Conservation (phyloP, 352 stramenopile species). For the Globisporangium echinulatum region DNA sequence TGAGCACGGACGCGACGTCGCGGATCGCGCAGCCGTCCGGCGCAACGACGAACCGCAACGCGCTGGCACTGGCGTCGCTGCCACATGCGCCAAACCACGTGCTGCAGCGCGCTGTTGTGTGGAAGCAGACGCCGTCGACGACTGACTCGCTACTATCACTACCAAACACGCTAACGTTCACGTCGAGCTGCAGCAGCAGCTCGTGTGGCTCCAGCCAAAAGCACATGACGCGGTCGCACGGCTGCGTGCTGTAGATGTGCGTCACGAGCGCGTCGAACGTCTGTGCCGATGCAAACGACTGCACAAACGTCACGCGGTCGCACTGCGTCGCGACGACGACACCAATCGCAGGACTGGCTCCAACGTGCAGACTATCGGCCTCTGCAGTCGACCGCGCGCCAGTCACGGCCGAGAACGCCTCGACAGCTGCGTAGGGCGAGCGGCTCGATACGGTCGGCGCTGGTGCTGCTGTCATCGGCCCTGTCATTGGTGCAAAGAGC, state of each 20-base stretch:
- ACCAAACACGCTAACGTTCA: constrained; percentile 16
- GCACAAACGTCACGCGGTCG: constrained; percentile 13
- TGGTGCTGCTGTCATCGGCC: too few relatives aligned
- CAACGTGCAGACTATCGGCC: not conserved
- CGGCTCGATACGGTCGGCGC: not conserved
- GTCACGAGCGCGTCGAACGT: constrained; percentile 24
- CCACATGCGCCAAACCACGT: constrained; percentile 44
- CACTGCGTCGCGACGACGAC: constrained; percentile 17
- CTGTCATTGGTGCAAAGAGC: constrained; percentile 10
- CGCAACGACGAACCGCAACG: too few relatives aligned
- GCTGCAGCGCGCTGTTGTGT: constrained; percentile 46
- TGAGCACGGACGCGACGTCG: too few relatives aligned
- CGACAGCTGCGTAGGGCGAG: not conserved
- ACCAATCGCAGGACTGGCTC: constrained; percentile 5
- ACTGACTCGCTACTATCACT: not conserved
- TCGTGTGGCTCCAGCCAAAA: constrained; percentile 26
- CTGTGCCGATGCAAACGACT: constrained; percentile 26
- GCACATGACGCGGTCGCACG: constrained; percentile 19
- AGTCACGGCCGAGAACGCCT: constrained; percentile 10
- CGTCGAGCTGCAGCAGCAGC: constrained; percentile 43
- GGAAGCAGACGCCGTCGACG: constrained; percentile 56
- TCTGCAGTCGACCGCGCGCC: too few relatives aligned
- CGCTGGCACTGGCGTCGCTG: constrained; percentile 14
- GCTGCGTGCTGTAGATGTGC: constrained; percentile 16
- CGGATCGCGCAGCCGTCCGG: too few relatives aligned